Conservation (phyloP, 2,329 filamentous ascomycete genomes). For the Trichoderma pleuroti region DNA sequence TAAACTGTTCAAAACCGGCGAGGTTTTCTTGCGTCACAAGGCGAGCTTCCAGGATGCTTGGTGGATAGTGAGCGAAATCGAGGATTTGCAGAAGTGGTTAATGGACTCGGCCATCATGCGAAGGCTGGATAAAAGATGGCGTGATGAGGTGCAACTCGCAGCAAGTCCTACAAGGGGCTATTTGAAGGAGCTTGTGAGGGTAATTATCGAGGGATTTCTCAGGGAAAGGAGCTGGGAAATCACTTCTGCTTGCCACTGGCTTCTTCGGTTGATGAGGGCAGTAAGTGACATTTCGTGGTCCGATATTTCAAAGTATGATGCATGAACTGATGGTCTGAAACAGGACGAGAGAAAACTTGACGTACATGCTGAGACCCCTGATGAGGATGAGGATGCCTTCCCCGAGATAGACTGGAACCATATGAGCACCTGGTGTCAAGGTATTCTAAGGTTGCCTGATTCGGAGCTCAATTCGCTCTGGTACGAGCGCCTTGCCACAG, state of each 20-base stretch:
- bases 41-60: background rate
- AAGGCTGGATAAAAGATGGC: background rate
- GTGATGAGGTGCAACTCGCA: background rate
- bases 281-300: background rate
- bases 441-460: background rate
- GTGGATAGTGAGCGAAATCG: background rate
- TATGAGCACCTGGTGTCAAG: background rate
- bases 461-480: background rate
- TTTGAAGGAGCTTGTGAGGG: background rate
- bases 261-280: background rate
- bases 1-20: background rate
- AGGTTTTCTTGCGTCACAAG: background rate
- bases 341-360: background rate
- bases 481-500: background rate
- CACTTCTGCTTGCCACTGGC: background rate
- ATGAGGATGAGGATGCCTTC: background rate
- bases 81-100: background rate
- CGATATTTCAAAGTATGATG: too few relatives aligned
- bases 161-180: background rate
- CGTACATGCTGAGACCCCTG: background rate
- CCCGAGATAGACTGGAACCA: background rate
- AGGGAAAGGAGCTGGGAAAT: background rate
- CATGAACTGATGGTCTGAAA: background rate
- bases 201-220: background rate
- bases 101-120: background rate